phyloP scores from a whole-genome alignment of 1,284 basidiomycete species.

The Malassezia globosa region DNA sequence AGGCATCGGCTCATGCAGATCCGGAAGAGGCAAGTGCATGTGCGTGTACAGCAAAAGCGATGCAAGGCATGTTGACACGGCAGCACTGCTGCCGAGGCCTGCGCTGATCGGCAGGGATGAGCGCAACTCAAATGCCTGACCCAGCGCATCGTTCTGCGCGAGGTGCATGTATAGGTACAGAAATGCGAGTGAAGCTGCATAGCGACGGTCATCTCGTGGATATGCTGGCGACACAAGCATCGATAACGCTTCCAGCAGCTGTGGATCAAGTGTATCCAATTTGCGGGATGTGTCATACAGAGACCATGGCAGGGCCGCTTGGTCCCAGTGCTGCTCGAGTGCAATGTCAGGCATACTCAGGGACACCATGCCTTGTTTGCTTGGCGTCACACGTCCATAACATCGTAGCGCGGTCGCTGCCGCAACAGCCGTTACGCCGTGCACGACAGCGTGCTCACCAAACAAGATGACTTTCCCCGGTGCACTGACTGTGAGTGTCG shows the following conservation, averaged over 20 bases:
- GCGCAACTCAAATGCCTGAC: conserved; percentile 69
- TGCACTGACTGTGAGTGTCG: conserved; percentile 48
- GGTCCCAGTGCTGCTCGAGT: conserved; percentile 70
- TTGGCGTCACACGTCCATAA: conserved; percentile 70
- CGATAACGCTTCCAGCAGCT: conserved; percentile 23
- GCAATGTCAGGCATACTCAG: conserved; percentile 72
- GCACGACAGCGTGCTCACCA: conserved; percentile 96
- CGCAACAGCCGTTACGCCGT: conserved; percentile 90
- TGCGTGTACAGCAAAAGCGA: conserved; percentile 59
- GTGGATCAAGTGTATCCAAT: conserved; percentile 48
- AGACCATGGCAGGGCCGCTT: conserved; percentile 68
- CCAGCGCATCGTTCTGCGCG: conserved; percentile 54
- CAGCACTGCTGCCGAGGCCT: conserved; percentile 91
- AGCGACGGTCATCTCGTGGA: conserved; percentile 40
- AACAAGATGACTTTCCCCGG: conserved; percentile 98
- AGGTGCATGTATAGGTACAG: conserved; percentile 86
- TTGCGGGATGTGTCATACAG: conserved; percentile 51
- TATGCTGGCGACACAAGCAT: conserved; percentile 29
- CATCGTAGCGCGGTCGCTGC: conserved; percentile 90
- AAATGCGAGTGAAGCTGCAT: conserved; percentile 68
- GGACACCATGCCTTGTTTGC: conserved; percentile 63
- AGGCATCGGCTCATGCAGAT: conserved; percentile 5
- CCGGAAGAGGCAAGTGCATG: conserved; percentile 52
- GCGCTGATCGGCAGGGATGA: conserved; percentile 97
- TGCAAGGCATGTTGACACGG: conserved; percentile 77